Conservation (phyloP, 2,329 filamentous ascomycete genomes). For the Aspergillus ruber region DNA sequence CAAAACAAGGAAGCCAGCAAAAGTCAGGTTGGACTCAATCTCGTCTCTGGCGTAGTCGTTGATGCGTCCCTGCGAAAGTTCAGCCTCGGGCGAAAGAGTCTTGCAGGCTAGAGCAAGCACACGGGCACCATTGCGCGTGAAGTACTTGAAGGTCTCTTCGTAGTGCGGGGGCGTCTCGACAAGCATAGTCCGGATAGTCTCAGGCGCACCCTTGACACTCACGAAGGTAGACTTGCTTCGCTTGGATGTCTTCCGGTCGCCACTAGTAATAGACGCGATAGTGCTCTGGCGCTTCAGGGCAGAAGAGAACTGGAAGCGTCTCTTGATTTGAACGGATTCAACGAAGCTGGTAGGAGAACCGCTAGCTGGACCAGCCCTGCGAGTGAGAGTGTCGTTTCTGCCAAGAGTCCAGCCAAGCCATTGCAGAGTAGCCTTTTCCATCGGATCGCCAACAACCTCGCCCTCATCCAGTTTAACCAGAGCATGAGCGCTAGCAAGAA, state of each 20-base stretch:
- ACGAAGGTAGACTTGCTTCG: conserved; percentile 83
- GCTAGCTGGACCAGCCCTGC: conserved; percentile 45
- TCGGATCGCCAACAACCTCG: conserved; percentile 93
- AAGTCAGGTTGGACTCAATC: conserved; percentile 74
- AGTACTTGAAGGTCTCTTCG: conserved; percentile 97
- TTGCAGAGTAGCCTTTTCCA: conserved; percentile 92
- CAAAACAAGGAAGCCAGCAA: conserved; percentile 91
- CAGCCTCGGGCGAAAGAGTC: conserved; percentile 72
- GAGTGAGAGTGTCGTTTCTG: conserved; percentile 74
- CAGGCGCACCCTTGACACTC: conserved; percentile 91
- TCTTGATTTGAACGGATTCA: conserved; percentile 86
- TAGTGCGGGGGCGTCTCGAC: conserved; percentile 76
- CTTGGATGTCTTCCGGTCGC: conserved; percentile 64
- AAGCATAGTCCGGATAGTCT: conserved; percentile 94
- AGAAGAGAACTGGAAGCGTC: conserved; percentile 97
- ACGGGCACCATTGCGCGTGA: conserved; percentile 89
- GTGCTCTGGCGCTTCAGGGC: conserved; percentile 94
- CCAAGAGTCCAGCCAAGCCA: conserved; percentile 92
- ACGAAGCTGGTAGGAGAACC: conserved; percentile 38
- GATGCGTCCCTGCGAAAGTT: conserved; percentile 76
- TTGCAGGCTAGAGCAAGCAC: conserved; percentile 93
- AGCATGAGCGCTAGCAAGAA: conserved; percentile 90
- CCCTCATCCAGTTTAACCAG: conserved; percentile 95
- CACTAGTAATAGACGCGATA: conserved; percentile 71
- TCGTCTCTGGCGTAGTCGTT: conserved; percentile 93